phyloP scores from a whole-genome alignment of 805 yeast genomes.

The Lipomyces japonicus region DNA sequence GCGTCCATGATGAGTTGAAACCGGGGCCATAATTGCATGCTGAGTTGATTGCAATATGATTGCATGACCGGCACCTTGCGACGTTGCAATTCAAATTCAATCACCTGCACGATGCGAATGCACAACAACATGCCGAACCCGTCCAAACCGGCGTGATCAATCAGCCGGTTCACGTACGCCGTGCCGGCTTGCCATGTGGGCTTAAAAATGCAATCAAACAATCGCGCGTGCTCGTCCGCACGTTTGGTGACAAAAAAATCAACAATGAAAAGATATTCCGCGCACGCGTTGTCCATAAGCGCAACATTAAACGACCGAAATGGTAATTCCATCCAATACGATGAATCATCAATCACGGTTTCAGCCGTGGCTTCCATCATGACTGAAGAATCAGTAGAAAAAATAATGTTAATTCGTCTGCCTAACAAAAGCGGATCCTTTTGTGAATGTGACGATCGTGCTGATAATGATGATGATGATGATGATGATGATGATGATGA shows the following conservation, averaged over 20 bases:
- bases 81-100: conserved; percentile 64
- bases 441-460: conserved; percentile 15
- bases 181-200: conserved; percentile 52
- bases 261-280: conserved; percentile 67
- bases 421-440: conserved; percentile 56
- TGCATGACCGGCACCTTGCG: conserved; percentile 67
- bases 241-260: conserved; percentile 54
- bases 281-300: conserved; percentile 68
- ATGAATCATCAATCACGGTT: conserved; percentile 78
- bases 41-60: conserved; percentile 61
- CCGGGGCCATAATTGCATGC: conserved; percentile 78
- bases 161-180: conserved; percentile 44
- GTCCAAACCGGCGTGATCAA: conserved; percentile 48
- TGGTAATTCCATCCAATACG: conserved; percentile 69
- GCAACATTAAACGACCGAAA: conserved; percentile 72
- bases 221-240: conserved; percentile 29
- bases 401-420: conserved; percentile 57
- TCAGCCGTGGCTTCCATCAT: conserved; percentile 85
- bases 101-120: conserved; percentile 63
- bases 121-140: conserved; percentile 72
- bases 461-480: conserved; percentile 12
- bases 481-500: conserved; percentile 15
- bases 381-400: conserved; percentile 55
- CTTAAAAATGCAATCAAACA: conserved; percentile 48
- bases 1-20: conserved; percentile 72